Evolutionary conservation across 805 yeast species (phyloP), one percentile per base, ranked within the genome.

Genomic region (Brettanomyces sp.): DNA sequence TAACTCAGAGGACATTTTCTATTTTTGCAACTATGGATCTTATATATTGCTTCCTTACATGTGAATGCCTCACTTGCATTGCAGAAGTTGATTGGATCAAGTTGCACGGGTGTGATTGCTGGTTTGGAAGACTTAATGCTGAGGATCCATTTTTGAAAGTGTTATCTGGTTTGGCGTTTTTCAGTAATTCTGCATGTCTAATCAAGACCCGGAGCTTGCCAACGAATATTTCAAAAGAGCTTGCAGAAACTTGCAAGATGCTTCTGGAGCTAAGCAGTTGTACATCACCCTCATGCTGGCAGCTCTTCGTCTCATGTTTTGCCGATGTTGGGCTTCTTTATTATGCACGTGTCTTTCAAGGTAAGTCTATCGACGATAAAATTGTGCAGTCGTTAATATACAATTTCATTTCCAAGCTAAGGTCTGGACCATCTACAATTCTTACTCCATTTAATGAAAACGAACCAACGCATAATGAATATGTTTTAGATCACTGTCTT

Each of bases 71-170:
- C 18, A 51, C 58, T 18, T 56, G 54, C 44, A 44, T 56, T 12
- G 49, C 52, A 4, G 38, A 45, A 8, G 14, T 36, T 2, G 52
- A 45, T 34, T 60, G 64, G 64, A 44, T 46, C 13, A 34, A 32
- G 4, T 54, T 60, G 41, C 52, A 49, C 2, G 46, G 47, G 7
- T 48, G 49, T 40, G 60, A 58, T 34, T 56, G 57, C 23, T 60
- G 64, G 64, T 60, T 58, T 49, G 64, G 64, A 4, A 53, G 34
- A n/a, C 34, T 59, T 35, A 28, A 13, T n/a, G 40, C 33, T 8
- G 48, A 35, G 44, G 63, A 59, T 52, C 60, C 59, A 49, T 68
- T 43, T 58, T 60, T 56, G 55, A 57, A 3, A 53, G 65, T 49
- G 53, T 62, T 45, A 54, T 65, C 45, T 53, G 55, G 36, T 5